phyloP scores from a whole-genome alignment of 768 basidiomycete species.

The Mycena amicta region DNA sequence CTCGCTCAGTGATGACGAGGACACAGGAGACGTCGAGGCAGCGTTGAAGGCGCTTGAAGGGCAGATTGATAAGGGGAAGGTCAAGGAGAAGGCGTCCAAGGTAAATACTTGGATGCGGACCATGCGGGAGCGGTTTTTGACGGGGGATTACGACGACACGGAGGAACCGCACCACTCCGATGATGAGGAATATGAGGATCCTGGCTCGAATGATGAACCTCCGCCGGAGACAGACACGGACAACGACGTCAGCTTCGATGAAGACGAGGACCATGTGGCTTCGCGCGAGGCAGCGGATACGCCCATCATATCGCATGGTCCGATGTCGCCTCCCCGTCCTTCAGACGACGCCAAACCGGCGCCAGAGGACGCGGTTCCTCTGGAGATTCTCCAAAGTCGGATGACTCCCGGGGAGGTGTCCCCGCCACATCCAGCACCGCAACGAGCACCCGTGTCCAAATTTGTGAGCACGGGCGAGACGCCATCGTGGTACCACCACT shows the following conservation, averaged over 20 bases:
- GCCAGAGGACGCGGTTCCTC: conserved; percentile 63
- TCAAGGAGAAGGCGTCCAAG: conserved; percentile 71
- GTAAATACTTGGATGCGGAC: conserved; percentile 82
- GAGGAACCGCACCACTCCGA: conserved; percentile 61
- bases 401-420: conserved; percentile 38
- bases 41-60: conserved; percentile 84
- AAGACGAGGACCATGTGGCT: conserved; percentile 28
- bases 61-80: conserved; percentile 73
- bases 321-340: conserved; percentile 34
- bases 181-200: conserved; percentile 44
- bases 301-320: conserved; percentile 37
- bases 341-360: conserved; percentile 49
- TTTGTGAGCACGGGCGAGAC: conserved; percentile 34
- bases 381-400: conserved; percentile 67
- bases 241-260: conserved; percentile 10
- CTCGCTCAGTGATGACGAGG: conserved; percentile 72
- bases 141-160: conserved; percentile 59
- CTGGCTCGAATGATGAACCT: conserved; percentile 4
- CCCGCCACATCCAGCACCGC: conserved; percentile 21
- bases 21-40: conserved; percentile 78
- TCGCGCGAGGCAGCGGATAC: conserved; percentile 30
- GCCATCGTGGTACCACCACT: conserved; percentile 56
- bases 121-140: conserved; percentile 66
- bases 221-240: conserved; percentile 6
- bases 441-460: conserved; percentile 34